Conservation (phyloP, 306 rosid species). For the Vigna radiata region DNA sequence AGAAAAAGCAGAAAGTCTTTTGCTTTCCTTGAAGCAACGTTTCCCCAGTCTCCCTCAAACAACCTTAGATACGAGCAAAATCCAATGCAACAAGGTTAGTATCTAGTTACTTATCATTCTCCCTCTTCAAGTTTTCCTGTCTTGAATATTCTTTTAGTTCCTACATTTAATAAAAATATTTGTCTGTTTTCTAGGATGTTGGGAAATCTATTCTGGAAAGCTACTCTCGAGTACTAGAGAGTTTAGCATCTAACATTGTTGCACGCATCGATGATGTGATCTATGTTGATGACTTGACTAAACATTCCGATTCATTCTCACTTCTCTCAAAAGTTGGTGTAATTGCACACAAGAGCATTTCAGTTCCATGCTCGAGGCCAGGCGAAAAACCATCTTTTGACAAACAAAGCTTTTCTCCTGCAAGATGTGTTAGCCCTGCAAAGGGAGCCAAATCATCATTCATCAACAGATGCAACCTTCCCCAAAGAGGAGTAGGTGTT, state of each 20-base stretch:
- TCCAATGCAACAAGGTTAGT: constrained; percentile 85
- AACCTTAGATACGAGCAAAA: constrained; percentile 78
- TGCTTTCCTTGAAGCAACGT: constrained; percentile 78
- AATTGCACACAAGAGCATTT: constrained; percentile 59
- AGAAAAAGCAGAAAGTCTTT: constrained; percentile 80
- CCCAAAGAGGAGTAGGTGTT: constrained; percentile 59
- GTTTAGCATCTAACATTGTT: constrained; percentile 80
- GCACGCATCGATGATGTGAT: constrained; percentile 93
- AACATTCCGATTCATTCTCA: constrained; percentile 68
- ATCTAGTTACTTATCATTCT: neutral
- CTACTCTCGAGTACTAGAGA: constrained; percentile 90
- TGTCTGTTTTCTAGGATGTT: constrained; percentile 63
- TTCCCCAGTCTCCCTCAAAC: constrained; percentile 93
- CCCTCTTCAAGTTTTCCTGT: neutral
- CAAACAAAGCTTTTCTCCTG: constrained; percentile 64
- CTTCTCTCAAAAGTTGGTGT: constrained; percentile 68
- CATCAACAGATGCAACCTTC: constrained; percentile 49
- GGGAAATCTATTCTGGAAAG: constrained; percentile 92
- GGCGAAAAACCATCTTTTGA: constrained; percentile 39
- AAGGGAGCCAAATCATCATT: constrained; percentile 54
- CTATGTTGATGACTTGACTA: constrained; percentile 78
- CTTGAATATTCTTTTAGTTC: neutral
- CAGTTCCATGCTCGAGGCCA: constrained; percentile 54
- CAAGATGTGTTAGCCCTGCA: neutral
- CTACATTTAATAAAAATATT: neutral